Evolutionary conservation across 2,329 filamentous ascomycete species (phyloP).

Genomic region (Nothophoma quercina): DNA sequence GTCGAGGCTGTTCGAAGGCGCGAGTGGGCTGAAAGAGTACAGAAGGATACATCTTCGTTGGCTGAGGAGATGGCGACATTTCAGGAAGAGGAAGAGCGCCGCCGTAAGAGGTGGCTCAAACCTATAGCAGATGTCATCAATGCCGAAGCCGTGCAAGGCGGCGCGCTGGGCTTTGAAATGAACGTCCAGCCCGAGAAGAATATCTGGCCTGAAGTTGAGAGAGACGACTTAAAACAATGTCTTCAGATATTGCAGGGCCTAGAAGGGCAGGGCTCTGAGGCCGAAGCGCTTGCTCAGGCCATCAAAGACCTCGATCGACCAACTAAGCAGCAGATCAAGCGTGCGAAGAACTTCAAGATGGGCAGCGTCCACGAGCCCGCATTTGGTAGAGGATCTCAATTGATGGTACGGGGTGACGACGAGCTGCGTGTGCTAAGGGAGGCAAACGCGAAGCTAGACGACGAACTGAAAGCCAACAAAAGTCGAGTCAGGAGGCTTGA

Average conservation of each 20-base stretch:
- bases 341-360: slow-evolving; percentile 93
- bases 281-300: slow-evolving; percentile 77
- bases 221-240: slow-evolving; percentile 80
- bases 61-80: slow-evolving; percentile 93
- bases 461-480: slow-evolving; percentile 82
- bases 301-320: slow-evolving; percentile 81
- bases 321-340: slow-evolving; percentile 84
- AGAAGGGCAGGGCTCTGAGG: slow-evolving; percentile 69
- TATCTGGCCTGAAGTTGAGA: slow-evolving; percentile 78
- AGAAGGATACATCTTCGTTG: slow-evolving; percentile 82
- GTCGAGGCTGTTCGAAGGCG: slow-evolving; percentile 84
- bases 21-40: slow-evolving; percentile 92
- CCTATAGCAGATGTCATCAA: slow-evolving; percentile 78
- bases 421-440: slow-evolving; percentile 67
- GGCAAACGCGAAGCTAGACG: slow-evolving; percentile 64
- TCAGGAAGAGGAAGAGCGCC: slow-evolving; percentile 89
- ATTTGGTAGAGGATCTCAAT: slow-evolving; percentile 78
- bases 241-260: slow-evolving; percentile 70
- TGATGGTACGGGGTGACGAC: slow-evolving; percentile 86
- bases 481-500: slow-evolving; percentile 91
- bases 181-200: slow-evolving; percentile 82
- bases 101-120: slow-evolving; percentile 89
- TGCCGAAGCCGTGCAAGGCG: slow-evolving; percentile 70
- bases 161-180: slow-evolving; percentile 80
- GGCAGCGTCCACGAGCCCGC: slow-evolving; percentile 93